Percentiles rank a stretch among this genome's conserved stretches.
phyloP scores from a whole-genome alignment of 2,329 filamentous ascomycete species.

The Diplodia mutila region DNA sequence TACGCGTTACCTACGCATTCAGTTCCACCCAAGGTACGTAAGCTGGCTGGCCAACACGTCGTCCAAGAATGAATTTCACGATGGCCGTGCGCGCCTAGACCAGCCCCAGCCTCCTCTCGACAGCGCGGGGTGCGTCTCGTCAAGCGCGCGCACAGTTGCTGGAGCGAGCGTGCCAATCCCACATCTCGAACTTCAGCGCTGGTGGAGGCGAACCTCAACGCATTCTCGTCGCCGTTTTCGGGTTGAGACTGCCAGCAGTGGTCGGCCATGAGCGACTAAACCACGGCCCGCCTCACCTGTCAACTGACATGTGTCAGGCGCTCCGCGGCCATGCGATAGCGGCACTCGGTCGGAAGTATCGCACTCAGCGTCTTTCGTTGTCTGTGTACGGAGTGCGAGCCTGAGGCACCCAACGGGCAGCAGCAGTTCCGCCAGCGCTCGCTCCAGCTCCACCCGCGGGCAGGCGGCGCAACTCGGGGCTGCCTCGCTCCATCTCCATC shows the following conservation, averaged over 20 bases:
- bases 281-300: neutral
- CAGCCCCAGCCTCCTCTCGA: neutral
- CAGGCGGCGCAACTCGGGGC: conserved; percentile 2
- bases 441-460: no score
- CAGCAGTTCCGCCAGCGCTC: neutral
- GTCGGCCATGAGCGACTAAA: neutral
- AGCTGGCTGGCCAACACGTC: conserved; percentile 13
- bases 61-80: neutral
- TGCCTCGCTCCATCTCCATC: conserved; percentile 13
- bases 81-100: conserved; percentile 12
- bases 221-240: neutral
- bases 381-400: neutral
- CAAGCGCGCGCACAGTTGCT: no score
- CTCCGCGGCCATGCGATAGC: neutral
- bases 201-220: neutral
- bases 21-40: conserved; percentile 20
- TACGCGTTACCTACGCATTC: conserved; percentile 9
- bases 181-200: neutral
- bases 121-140: conserved; percentile 10
- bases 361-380: no score
- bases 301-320: neutral
- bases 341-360: neutral
- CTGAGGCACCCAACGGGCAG: neutral
- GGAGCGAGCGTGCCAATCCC: neutral
- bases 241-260: neutral